A percentile compares a stretch with the other conserved stretches of the same genome.
Conservation (phyloP, 139 green algal genomes). For the Raphidocelis subcapitata region DNA sequence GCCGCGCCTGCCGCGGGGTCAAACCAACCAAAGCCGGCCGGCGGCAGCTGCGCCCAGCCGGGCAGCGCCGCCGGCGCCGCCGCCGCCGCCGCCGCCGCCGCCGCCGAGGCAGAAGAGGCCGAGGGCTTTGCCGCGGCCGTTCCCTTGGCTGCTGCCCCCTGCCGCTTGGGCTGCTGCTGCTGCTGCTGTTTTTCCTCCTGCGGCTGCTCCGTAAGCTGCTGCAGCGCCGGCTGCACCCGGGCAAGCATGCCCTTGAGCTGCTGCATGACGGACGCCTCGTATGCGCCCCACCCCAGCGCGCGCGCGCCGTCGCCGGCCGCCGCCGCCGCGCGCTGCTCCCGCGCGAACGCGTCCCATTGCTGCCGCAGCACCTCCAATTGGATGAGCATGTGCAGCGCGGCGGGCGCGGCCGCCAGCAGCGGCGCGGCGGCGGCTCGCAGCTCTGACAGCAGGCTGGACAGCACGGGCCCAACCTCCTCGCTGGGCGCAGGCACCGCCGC, state of each 20-base stretch:
- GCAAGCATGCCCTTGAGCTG: constrained; percentile 30
- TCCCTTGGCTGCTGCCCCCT: neutral
- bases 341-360: constrained; percentile 40
- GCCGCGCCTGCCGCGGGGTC: no score
- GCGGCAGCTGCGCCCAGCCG: no score
- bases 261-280: constrained; percentile 32
- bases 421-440: constrained; percentile 28
- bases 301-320: neutral
- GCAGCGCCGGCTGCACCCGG: constrained; percentile 25
- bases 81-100: no score
- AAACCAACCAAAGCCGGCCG: no score
- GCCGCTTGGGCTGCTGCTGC: neutral
- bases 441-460: constrained; percentile 23
- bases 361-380: constrained; percentile 27
- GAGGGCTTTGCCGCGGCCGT: no score
- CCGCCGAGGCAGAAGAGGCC: no score
- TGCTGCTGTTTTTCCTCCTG: neutral
- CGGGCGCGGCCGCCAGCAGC: constrained; percentile 16
- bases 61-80: no score
- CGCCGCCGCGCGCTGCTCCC: constrained; percentile 36
- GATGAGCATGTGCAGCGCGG: neutral
- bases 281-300: constrained; percentile 30
- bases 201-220: neutral
- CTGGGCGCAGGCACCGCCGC: neutral
- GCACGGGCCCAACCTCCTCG: constrained; percentile 17